phyloP scores from a whole-genome alignment of 306 rosid genomes.

The Castanea sativa region DNA sequence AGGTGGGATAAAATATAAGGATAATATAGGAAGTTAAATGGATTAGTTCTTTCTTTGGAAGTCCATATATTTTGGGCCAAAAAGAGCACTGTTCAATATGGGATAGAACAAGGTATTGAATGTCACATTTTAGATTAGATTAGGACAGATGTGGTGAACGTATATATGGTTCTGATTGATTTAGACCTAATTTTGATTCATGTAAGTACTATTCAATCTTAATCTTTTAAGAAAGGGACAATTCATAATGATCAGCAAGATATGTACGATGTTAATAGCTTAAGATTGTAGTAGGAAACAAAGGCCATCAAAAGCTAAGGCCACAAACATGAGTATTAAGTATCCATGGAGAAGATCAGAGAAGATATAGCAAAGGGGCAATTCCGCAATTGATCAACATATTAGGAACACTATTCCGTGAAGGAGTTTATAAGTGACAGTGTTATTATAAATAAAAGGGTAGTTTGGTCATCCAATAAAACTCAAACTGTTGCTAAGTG shows the following conservation, averaged over 20 bases:
- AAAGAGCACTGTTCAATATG: too few relatives aligned
- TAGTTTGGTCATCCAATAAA: neutral
- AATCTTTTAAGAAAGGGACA: neutral
- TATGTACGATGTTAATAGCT: neutral
- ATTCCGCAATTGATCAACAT: neutral
- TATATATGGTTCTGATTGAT: neutral
- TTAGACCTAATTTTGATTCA: neutral
- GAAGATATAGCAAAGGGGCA: neutral
- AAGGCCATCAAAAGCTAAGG: neutral
- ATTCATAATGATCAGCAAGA: neutral
- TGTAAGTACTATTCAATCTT: neutral
- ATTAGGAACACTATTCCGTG: neutral
- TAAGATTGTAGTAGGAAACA: neutral
- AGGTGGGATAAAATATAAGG: too few relatives aligned
- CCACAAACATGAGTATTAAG: neutral
- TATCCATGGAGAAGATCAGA: neutral
- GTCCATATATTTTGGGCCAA: too few relatives aligned
- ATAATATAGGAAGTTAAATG: too few relatives aligned
- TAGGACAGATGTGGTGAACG: too few relatives aligned
- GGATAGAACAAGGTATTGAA: too few relatives aligned
- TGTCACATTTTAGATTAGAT: too few relatives aligned
- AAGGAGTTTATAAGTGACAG: neutral
- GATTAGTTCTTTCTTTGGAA: too few relatives aligned
- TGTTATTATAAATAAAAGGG: neutral
- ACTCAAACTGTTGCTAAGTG: neutral